Evolutionary conservation across 2,329 filamentous ascomycete genomes (phyloP).

Genomic region (Fusarium sp.): DNA sequence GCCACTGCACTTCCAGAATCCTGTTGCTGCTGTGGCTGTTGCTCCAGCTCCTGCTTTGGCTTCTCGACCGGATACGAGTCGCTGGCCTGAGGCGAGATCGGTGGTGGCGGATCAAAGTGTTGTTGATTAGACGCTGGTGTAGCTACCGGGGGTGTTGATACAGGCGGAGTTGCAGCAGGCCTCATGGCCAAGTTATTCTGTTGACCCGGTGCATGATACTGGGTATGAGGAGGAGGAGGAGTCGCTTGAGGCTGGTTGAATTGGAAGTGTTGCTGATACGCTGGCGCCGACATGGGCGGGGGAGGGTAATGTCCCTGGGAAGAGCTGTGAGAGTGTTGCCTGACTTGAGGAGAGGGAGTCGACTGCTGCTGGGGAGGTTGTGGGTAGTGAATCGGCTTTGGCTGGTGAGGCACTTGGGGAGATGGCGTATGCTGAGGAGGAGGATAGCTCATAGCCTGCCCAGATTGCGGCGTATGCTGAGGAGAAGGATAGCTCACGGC

Average conservation of each 20-base stretch:
- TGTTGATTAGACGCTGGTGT: constrained; percentile 41
- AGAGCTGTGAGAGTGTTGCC: constrained; percentile 41
- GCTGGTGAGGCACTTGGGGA: constrained; percentile 39
- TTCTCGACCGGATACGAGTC: constrained; percentile 49
- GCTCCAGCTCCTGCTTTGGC: constrained; percentile 32
- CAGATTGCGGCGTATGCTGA: constrained; percentile 48
- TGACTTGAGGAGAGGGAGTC: constrained; percentile 38
- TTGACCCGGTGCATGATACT: constrained; percentile 45
- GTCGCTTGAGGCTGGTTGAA: constrained; percentile 44
- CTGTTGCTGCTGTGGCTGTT: constrained; percentile 38
- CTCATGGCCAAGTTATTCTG: constrained; percentile 37
- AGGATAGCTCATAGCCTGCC: constrained; percentile 45
- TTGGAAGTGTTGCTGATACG: constrained; percentile 42
- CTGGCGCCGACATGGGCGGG: constrained; percentile 39
- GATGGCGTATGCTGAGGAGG: constrained; percentile 46
- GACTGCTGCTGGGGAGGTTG: constrained; percentile 44
- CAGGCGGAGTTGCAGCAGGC: constrained; percentile 40
- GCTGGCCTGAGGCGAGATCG: constrained; percentile 38
- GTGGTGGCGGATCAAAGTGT: constrained; percentile 47
- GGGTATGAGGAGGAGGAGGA: constrained; percentile 34
- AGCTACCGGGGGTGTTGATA: constrained; percentile 44
- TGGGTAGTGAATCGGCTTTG: constrained; percentile 35
- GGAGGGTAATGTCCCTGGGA: constrained; percentile 38
- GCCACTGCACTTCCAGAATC: constrained; percentile 44
- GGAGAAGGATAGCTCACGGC: constrained; percentile 54